A percentile compares a stretch with the other conserved stretches of the same genome.
phyloP scores from a whole-genome alignment of 2,329 filamentous ascomycete species.

The Fusarium sp. region DNA sequence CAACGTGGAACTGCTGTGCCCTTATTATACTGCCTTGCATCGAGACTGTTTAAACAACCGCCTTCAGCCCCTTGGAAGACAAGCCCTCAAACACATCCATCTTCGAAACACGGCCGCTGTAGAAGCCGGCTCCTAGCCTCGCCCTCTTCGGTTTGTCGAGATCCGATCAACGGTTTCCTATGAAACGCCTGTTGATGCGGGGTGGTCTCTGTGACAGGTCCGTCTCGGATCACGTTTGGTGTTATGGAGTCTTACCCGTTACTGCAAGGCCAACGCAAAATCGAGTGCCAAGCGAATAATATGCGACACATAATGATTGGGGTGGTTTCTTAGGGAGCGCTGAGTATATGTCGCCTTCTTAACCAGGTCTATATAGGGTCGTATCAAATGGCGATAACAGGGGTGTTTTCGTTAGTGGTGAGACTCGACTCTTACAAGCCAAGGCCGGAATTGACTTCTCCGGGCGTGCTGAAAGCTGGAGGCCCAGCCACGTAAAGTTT shows the following conservation, averaged over 20 bases:
- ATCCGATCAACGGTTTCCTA: conserved; percentile 33
- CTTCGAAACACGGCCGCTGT: conserved; percentile 43
- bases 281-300: conserved; percentile 25
- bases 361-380: conserved; percentile 22
- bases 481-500: not conserved
- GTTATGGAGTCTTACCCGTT: conserved; percentile 37
- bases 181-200: conserved; percentile 38
- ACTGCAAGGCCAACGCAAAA: conserved; percentile 11
- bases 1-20: conserved; percentile 14
- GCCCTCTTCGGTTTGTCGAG: conserved; percentile 37
- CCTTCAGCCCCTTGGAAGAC: conserved; percentile 25
- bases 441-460: conserved; percentile 34
- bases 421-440: conserved; percentile 40
- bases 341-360: conserved; percentile 34
- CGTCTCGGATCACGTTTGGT: conserved; percentile 54
- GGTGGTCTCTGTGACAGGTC: conserved; percentile 52
- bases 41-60: conserved; percentile 5
- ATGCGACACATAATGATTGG: conserved; percentile 19
- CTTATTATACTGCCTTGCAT: conserved; percentile 37
- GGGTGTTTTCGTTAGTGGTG: conserved; percentile 24
- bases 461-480: conserved; percentile 13
- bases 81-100: conserved; percentile 26
- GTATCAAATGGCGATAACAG: conserved; percentile 12
- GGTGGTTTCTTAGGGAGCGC: conserved; percentile 16
- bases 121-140: conserved; percentile 32